Conservation (phyloP, 768 basidiomycete species). For the Crepidotus variabilis region DNA sequence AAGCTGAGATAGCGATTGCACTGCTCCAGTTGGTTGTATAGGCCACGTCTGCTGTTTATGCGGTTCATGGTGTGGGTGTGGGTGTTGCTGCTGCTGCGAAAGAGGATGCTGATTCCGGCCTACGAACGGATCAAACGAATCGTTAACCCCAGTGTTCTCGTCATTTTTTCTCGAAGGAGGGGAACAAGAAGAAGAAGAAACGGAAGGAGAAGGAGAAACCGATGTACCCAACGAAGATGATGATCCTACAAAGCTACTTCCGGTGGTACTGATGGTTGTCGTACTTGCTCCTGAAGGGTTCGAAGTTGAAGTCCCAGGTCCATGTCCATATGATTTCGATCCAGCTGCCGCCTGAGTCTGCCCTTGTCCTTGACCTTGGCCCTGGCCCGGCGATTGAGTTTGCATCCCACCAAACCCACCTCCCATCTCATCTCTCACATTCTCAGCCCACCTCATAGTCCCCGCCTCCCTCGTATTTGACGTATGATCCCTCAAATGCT, state of each 20-base stretch:
- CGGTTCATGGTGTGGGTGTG: no score
- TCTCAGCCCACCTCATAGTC: constrained; percentile 47
- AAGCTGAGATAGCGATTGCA: constrained; percentile 1
- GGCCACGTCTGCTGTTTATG: background rate
- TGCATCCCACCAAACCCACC: background rate
- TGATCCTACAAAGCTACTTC: constrained; percentile 3
- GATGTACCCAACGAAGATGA: constrained; percentile 16
- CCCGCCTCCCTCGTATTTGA: constrained; percentile 9
- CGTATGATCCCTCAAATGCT: no score
- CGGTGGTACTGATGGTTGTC: background rate
- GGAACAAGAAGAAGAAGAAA: constrained; percentile 18
- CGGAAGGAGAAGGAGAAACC: constrained; percentile 2
- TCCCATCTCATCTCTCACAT: constrained; percentile 21
- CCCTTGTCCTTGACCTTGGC: background rate
- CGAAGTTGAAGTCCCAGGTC: background rate
- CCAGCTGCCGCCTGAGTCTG: background rate
- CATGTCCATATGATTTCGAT: background rate
- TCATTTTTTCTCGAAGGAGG: constrained; percentile 18
- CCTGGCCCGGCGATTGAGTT: background rate
- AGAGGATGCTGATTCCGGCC: no score
- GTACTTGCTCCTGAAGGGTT: background rate
- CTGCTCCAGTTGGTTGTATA: background rate
- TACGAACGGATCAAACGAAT: background rate
- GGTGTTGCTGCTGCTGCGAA: no score
- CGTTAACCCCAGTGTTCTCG: background rate